Percentiles rank a stretch among this genome's conserved stretches.
These are phyloP conservation scores for Straminergon stramineum DNA, from an alignment of 225 moss, liverwort and hornwort species.

Conservation along the genomic window DNA sequence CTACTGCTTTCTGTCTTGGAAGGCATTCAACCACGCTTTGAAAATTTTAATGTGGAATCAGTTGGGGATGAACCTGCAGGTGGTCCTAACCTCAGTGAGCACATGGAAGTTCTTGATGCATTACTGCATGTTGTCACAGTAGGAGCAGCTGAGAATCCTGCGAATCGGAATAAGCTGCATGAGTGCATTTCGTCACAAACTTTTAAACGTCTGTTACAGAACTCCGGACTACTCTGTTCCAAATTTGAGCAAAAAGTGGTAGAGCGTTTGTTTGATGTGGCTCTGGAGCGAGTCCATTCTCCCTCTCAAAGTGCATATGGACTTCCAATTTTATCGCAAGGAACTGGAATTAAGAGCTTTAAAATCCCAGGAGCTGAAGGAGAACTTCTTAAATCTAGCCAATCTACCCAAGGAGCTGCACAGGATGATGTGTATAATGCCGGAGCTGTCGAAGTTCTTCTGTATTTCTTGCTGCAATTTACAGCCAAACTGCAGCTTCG, in stretches of 20 bases:
- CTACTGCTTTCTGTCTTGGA: constrained; percentile 63
- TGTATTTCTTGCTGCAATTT: constrained; percentile 53
- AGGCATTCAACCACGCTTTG: constrained; percentile 32
- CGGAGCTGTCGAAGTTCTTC: constrained; percentile 63
- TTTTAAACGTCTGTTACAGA: constrained; percentile 54
- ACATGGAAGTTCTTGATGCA: constrained; percentile 63
- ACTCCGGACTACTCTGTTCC: constrained; percentile 46
- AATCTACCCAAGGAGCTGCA: background rate
- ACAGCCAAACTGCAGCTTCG: constrained; percentile 53
- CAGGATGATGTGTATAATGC: constrained; percentile 56
- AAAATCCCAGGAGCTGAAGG: constrained; percentile 21
- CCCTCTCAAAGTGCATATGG: constrained; percentile 29
- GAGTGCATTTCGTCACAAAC: constrained; percentile 61
- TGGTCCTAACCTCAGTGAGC: constrained; percentile 12
- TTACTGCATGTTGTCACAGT: constrained; percentile 67
- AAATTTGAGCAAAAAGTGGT: constrained; percentile 61
- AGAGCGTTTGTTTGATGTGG: constrained; percentile 58
- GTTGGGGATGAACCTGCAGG: constrained; percentile 3
- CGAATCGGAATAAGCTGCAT: constrained; percentile 70
- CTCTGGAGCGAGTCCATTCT: constrained; percentile 53
- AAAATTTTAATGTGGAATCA: constrained; percentile 1
- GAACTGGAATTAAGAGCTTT: constrained; percentile 20
- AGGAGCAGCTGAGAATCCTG: constrained; percentile 41
- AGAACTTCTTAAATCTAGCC: constrained; percentile 5
- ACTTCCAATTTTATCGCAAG: constrained; percentile 33